Conservation (phyloP, 2,329 filamentous ascomycete species). For the Ceratocystis eucalypticola region DNA sequence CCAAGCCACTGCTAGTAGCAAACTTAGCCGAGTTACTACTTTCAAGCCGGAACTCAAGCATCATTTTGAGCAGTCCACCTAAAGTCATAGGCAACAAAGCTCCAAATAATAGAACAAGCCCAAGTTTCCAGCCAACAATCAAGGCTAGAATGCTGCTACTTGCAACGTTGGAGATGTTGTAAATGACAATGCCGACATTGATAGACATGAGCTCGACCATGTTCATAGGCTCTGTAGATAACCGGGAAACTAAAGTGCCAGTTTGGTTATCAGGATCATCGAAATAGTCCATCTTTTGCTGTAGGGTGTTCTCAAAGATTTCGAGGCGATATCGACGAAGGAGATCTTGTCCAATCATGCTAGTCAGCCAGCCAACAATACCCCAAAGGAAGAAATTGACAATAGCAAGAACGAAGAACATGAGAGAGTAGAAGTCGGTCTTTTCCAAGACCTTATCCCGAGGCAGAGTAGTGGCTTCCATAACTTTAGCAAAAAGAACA, state of each 20-base stretch:
- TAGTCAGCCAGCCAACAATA: slow-evolving; percentile 28
- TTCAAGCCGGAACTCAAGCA: slow-evolving; percentile 36
- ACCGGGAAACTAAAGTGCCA: slow-evolving; percentile 29
- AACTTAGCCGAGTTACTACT: slow-evolving; percentile 32
- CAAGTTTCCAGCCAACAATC: slow-evolving; percentile 37
- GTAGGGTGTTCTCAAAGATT: slow-evolving; percentile 38
- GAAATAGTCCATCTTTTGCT: slow-evolving; percentile 40
- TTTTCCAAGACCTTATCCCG: slow-evolving; percentile 23
- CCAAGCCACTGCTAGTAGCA: slow-evolving; percentile 34
- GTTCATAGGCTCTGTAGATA: slow-evolving; percentile 32
- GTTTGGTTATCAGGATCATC: slow-evolving; percentile 29
- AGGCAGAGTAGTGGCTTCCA: slow-evolving; percentile 28
- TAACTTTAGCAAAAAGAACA: slow-evolving; percentile 30
- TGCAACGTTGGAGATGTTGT: slow-evolving; percentile 34
- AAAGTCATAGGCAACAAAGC: slow-evolving; percentile 34
- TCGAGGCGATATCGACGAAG: slow-evolving; percentile 29
- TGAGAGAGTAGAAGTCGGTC: slow-evolving; percentile 40
- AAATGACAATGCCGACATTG: slow-evolving; percentile 36
- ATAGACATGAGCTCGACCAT: slow-evolving; percentile 38
- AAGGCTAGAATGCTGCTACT: slow-evolving; percentile 35
- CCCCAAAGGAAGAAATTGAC: slow-evolving; percentile 34
- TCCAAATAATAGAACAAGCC: slow-evolving; percentile 34
- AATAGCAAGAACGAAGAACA: slow-evolving; percentile 42
- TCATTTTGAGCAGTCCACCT: slow-evolving; percentile 36
- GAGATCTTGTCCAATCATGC: slow-evolving; percentile 28